Evolutionary conservation across 352 stramenopile species (phyloP).

Genomic region (Pythium rhizo-oryzae): DNA sequence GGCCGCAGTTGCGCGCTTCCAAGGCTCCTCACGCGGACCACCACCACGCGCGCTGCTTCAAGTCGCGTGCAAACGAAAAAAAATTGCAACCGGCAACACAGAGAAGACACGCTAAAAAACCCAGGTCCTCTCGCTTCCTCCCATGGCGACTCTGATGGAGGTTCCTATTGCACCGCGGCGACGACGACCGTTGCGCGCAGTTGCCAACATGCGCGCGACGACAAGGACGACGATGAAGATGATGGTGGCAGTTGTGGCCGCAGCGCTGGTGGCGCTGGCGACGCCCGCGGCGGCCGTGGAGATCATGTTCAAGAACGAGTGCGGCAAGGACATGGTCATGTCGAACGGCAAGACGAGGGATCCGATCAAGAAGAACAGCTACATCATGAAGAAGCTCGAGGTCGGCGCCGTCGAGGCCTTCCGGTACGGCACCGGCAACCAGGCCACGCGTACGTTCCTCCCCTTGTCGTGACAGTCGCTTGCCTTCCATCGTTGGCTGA

Average conservation of each 20-base stretch:
- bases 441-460: slow-evolving; percentile 27
- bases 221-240: background rate
- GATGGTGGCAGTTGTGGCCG: background rate
- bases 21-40: no score
- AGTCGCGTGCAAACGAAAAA: background rate
- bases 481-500: background rate
- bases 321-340: slow-evolving; percentile 37
- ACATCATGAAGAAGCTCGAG: slow-evolving; percentile 29
- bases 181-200: background rate
- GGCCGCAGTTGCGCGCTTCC: no score
- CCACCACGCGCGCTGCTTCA: background rate
- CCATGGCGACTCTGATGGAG: background rate
- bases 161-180: background rate
- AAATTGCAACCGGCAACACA: no score
- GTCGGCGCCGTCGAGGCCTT: slow-evolving; percentile 21
- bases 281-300: slow-evolving; percentile 27
- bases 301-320: slow-evolving; percentile 49
- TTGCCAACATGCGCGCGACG: slow-evolving; percentile 15
- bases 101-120: background rate
- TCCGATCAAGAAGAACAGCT: slow-evolving; percentile 25
- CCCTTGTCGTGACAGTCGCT: background rate
- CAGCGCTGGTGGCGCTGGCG: background rate
- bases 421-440: slow-evolving; percentile 21
- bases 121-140: background rate
- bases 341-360: slow-evolving; percentile 35